These are phyloP conservation scores for Kurtzmaniella quercitrusa DNA, from an alignment of 1,139 yeast genomes.

Conservation along the genomic window DNA sequence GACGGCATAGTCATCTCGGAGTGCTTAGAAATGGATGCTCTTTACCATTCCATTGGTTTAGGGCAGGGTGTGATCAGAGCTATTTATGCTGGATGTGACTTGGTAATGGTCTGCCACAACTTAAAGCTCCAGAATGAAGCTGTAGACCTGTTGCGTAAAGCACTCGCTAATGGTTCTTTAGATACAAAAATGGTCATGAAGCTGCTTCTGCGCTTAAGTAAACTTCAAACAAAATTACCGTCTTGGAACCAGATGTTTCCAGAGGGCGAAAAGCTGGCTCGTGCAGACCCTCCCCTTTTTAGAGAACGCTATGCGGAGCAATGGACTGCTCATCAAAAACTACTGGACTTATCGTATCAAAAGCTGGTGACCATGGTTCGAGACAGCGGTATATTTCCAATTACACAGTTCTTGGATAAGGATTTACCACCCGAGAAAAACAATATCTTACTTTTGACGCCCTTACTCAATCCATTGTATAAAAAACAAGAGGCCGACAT, in stretches of 20 bases:
- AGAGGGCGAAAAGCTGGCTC: slow-evolving; percentile 28
- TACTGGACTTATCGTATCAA: slow-evolving; percentile 48
- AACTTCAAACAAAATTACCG: slow-evolving; percentile 41
- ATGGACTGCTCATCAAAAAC: slow-evolving; percentile 41
- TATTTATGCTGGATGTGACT: slow-evolving; percentile 62
- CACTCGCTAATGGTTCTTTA: slow-evolving; percentile 49
- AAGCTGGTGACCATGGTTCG: slow-evolving; percentile 54
- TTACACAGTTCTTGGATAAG: slow-evolving; percentile 30
- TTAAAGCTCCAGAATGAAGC: slow-evolving; percentile 57
- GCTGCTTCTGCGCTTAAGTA: slow-evolving; percentile 43
- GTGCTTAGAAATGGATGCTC: slow-evolving; percentile 63
- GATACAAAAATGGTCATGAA: slow-evolving; percentile 43
- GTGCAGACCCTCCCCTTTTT: slow-evolving; percentile 22
- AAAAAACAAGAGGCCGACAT: slow-evolving; percentile 9
- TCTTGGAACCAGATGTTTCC: slow-evolving; percentile 49
- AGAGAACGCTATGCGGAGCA: slow-evolving; percentile 25
- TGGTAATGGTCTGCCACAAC: slow-evolving; percentile 62
- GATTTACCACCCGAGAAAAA: slow-evolving; percentile 21
- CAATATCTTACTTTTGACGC: slow-evolving; percentile 50
- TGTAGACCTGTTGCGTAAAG: slow-evolving; percentile 50
- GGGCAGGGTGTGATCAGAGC: slow-evolving; percentile 67
- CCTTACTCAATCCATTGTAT: slow-evolving; percentile 47
- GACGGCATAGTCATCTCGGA: slow-evolving; percentile 63
- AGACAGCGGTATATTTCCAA: slow-evolving; percentile 51
- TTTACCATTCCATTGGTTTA: slow-evolving; percentile 59